A percentile compares a stretch with the other conserved stretches of the same genome.
These are phyloP conservation scores for Epichloe gansuensis DNA, from an alignment of 2,329 filamentous ascomycete genomes.

Conservation along the genomic window DNA sequence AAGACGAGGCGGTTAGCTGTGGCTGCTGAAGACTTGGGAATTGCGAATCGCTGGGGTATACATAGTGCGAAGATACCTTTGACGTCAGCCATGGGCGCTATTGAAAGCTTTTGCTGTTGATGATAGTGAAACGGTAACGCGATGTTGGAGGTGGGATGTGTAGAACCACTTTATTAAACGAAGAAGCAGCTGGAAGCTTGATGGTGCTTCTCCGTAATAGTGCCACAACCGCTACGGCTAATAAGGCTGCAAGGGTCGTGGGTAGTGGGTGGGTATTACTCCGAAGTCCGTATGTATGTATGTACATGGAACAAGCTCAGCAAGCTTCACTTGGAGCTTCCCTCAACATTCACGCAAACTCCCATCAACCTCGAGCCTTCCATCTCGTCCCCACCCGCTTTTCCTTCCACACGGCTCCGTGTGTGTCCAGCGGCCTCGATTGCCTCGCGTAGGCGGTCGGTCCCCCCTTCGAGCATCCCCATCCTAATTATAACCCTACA, in stretches of 20 bases:
- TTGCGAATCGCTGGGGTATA: neutral
- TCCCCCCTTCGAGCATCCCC: neutral
- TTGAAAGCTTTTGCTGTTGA: neutral
- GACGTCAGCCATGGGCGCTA: constrained; percentile 1
- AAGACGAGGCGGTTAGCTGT: constrained; percentile 1
- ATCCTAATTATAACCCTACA: neutral
- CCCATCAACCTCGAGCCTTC: neutral
- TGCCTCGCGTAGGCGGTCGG: neutral
- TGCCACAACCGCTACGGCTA: too few relatives aligned
- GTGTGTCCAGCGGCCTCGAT: neutral
- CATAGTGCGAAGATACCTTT: neutral
- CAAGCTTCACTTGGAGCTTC: neutral
- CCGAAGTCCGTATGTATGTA: too few relatives aligned
- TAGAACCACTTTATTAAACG: neutral
- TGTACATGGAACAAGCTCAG: too few relatives aligned
- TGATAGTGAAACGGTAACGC: neutral
- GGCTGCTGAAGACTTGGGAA: too few relatives aligned
- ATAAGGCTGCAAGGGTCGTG: too few relatives aligned
- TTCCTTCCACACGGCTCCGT: too few relatives aligned
- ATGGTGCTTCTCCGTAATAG: neutral
- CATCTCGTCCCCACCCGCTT: too few relatives aligned
- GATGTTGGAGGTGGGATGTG: neutral
- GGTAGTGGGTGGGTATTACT: too few relatives aligned
- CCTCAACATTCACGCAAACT: neutral
- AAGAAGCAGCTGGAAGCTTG: neutral